Percentiles rank a stretch among this genome's conserved stretches.
These are phyloP conservation scores for Podila verticillata DNA, from an alignment of 192 early-diverging fungal species.

Conservation along the genomic window DNA sequence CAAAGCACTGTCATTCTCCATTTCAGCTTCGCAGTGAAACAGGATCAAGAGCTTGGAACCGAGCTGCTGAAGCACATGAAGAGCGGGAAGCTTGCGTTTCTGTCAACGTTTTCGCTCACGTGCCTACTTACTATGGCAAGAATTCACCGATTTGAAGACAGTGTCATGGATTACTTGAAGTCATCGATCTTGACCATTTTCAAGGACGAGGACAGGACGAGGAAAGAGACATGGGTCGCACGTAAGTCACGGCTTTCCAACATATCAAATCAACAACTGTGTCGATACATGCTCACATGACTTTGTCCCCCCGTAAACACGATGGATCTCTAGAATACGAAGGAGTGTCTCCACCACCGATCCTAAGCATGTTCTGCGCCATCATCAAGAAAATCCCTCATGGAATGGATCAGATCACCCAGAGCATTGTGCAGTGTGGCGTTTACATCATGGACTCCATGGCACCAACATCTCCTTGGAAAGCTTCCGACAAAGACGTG, in stretches of 20 bases:
- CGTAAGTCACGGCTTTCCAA: constrained; percentile 17
- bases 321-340: constrained; percentile 19
- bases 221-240: constrained; percentile 54
- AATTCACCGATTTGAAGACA: constrained; percentile 76
- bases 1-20: constrained; percentile 79
- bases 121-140: constrained; percentile 74
- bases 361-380: constrained; percentile 43
- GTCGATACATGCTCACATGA: too few relatives aligned
- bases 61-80: constrained; percentile 67
- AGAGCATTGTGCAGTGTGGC: constrained; percentile 60
- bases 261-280: neutral
- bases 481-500: constrained; percentile 2
- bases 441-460: constrained; percentile 60
- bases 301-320: neutral
- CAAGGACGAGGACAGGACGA: constrained; percentile 59
- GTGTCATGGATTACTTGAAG: constrained; percentile 65
- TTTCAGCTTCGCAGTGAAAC: constrained; percentile 75
- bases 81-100: constrained; percentile 39
- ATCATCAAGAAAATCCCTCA: constrained; percentile 58
- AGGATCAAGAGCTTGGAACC: constrained; percentile 71
- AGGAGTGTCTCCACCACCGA: constrained; percentile 17
- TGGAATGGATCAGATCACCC: constrained; percentile 65
- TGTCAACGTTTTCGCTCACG: constrained; percentile 72
- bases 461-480: constrained; percentile 31
- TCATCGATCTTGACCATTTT: constrained; percentile 52